Evolutionary conservation across 2,329 filamentous ascomycete species (phyloP), one percentile per base, ranked within the genome.

Genomic region (Monosporascus cannonballus): DNA sequence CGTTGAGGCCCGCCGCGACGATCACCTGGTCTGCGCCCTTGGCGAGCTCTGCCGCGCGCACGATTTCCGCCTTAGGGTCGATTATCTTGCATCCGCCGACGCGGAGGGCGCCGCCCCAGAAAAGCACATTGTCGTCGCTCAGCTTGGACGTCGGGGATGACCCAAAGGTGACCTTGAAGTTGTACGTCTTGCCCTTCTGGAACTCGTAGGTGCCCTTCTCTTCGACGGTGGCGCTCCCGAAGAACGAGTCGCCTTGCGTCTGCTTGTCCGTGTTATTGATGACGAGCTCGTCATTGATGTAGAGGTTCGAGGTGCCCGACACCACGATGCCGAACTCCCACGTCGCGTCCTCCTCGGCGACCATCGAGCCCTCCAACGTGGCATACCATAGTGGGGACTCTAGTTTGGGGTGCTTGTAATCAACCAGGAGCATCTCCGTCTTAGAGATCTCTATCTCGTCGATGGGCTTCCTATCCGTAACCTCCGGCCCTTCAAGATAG

Each of bases 1-100:
- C 80, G 63, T 91, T 92, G 47, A 94, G 77, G 2, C 90, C 90
- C 2, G 85, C 85, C 64, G 89, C 88, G 51, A 94, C 75, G 56
- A 94, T 78, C 47, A 92, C 89, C 64, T 92, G 86, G 52, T 93
- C 88, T 1, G 85, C 85, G 42, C 80, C 76, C 64, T 77, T 79
- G 30, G 90, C 90, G 6, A 87, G 74, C 27, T 79, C 75, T 1
- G 87, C 85, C 1, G 89, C 88, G 55, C 84, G 77, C 48, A 78
- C 71, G 52, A 91, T 83, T 63, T 86, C 81, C 17, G 77, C 75
- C 52, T 80, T 70, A 38, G 77, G 70, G 59, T 83, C 76, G 46
- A 85, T 77, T 39, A 80, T 74, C 59, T 78, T 80, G 65, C 76
- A 79, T 20, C 79, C 81, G 38, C 85, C 84, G 27, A 88, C 73